Evolutionary conservation across 441 rosid species (phyloP).

Genomic region (Eruca vesicaria): DNA sequence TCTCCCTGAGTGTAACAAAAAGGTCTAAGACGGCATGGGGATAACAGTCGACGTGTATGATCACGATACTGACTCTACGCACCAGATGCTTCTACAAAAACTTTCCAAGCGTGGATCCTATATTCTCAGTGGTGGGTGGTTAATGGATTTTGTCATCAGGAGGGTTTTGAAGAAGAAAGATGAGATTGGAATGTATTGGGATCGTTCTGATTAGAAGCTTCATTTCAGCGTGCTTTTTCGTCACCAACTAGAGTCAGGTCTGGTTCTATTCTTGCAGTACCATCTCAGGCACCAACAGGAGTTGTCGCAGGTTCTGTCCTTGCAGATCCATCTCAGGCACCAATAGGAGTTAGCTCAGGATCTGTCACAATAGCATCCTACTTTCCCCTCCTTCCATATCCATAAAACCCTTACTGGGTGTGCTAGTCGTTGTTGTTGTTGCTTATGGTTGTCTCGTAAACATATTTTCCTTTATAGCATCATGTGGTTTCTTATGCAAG

Average conservation of each 20-base stretch:
- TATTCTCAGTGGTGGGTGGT: neutral
- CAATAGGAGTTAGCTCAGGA: neutral
- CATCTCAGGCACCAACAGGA: neutral
- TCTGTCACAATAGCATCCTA: neutral
- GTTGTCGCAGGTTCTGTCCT: neutral
- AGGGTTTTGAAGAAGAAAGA: constrained; percentile 11
- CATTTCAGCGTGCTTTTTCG: constrained; percentile 9
- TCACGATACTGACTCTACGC: neutral
- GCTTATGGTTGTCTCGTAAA: neutral
- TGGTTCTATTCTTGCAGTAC: neutral
- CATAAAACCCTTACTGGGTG: neutral
- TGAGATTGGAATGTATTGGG: constrained; percentile 10
- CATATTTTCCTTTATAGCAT: neutral
- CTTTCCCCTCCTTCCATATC: neutral
- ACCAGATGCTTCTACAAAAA: neutral
- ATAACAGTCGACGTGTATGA: neutral
- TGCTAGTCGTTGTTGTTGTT: neutral
- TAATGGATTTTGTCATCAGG: neutral
- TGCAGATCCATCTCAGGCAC: neutral
- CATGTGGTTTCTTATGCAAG: neutral
- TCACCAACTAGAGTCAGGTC: neutral
- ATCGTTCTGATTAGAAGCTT: neutral
- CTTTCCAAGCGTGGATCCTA: neutral
- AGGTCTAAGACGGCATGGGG: neutral
- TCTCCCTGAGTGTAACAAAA: neutral